Percentiles rank a stretch among this genome's conserved stretches.
Evolutionary conservation across 75 land plant species (phyloP).

Genomic region (Selaginella tamariscina): DNA sequence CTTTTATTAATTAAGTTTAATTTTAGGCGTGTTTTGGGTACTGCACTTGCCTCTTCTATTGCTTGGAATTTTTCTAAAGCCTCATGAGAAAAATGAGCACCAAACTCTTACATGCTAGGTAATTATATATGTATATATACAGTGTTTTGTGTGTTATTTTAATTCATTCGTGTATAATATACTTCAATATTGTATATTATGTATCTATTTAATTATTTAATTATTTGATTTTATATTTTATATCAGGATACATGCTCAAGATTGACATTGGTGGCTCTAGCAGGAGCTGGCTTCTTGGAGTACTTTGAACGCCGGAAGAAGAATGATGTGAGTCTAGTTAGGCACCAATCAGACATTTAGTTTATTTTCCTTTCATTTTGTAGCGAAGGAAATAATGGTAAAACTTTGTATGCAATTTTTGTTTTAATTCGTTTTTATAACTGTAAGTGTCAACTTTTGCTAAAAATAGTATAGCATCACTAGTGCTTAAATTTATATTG

Average conservation of each 20-base stretch:
- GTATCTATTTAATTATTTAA: neutral
- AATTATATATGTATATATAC: no score
- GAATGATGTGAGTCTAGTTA: neutral
- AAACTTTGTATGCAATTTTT: no score
- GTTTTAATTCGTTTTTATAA: no score
- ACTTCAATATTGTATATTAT: no score
- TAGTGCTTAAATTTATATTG: no score
- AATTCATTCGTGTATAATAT: no score
- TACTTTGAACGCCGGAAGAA: neutral
- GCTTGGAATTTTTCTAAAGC: neutral
- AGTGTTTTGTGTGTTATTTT: no score
- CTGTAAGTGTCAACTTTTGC: no score
- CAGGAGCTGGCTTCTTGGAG: neutral
- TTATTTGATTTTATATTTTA: neutral
- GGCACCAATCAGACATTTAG: no score
- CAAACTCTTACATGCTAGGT: neutral
- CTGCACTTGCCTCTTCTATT: neutral
- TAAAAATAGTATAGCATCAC: no score
- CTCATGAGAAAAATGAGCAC: neutral
- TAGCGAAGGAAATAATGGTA: no score
- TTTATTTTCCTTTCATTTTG: no score
- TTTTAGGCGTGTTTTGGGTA: neutral
- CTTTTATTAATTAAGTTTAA: neutral
- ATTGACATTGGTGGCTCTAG: neutral
- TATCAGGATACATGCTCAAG: neutral